These are phyloP conservation scores for Canariomyces notabilis DNA, from an alignment of 2,329 filamentous ascomycete genomes.

Conservation along the genomic window DNA sequence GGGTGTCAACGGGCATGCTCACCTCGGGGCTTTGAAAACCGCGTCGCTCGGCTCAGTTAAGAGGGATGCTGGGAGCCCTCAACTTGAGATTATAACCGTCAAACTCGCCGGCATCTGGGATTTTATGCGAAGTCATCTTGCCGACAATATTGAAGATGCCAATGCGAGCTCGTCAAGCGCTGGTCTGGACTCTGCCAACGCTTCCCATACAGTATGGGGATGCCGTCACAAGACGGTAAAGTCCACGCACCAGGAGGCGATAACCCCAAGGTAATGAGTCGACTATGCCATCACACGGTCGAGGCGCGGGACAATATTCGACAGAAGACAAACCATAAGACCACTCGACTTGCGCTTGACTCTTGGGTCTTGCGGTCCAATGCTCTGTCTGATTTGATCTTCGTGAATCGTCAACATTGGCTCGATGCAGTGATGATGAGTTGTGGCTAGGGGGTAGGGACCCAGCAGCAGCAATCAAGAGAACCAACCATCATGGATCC, in stretches of 20 bases:
- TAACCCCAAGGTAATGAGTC: neutral
- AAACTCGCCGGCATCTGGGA: constrained; percentile 49
- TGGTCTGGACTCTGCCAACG: neutral
- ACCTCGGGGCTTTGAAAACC: constrained; percentile 60
- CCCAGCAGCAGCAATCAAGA: no score
- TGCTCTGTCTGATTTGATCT: no score
- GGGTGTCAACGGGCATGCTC: constrained; percentile 59
- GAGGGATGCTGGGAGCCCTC: constrained; percentile 22
- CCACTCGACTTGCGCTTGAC: no score
- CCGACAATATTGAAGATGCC: neutral
- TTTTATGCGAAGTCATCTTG: neutral
- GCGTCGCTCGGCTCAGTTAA: constrained; percentile 50
- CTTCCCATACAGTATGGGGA: neutral
- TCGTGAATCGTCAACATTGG: no score
- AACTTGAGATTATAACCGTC: constrained; percentile 39
- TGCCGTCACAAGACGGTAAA: no score
- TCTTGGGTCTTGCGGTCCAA: no score
- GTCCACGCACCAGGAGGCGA: neutral
- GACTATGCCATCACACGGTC: neutral
- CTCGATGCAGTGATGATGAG: no score
- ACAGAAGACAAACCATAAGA: no score
- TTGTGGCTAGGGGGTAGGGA: no score
- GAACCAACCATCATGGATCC: no score
- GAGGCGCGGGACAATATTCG: no score
- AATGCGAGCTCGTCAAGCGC: neutral